Evolutionary conservation across 1,284 basidiomycete species (phyloP), one percentile per base, ranked within the genome.

Genomic region (Volvariella surrecta): DNA sequence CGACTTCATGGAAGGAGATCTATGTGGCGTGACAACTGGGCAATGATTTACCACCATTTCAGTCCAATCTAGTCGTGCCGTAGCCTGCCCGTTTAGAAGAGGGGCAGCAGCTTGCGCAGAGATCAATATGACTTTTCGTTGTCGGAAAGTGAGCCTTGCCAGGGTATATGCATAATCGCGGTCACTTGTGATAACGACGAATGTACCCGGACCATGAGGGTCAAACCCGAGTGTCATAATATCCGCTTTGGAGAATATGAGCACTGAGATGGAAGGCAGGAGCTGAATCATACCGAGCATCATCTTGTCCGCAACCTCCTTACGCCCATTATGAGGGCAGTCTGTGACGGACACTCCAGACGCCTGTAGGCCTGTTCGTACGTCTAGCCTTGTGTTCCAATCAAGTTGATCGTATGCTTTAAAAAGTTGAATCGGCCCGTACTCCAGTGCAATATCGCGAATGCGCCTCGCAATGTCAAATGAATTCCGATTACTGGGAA

Each of bases 211-310:
- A 11, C 61, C 52, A 2, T 70, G 66, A 45, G 71, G 70, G 59
- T 81, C 78, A 45, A 78, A 70, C 1, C 74, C 76, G 55, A 72
- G 71, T 1, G 70, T 63, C 44, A 81, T 57, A 70, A 81, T 78
- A 51, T 82, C 79, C 20, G 75, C 76, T 78, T 45, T 10, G n/a
- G 17, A 28, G 40, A 31, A 32, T 38, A 39, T 15, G 7, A 15
- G 9, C 15, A 31, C 9, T 31, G 9, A 31, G n/a, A n/a, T n/a
- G n/a, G 30, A 9, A 31, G 30, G 15, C 9, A 9, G 9, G 30
- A 31, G 7, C 20, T 32, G 9, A 11, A 32, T 54, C 56, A 42
- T 44, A 71, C 70, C 69, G 24, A 71, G 60, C 20, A 74, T 68
- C 71, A 74, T 74, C 48, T 70, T 71, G 53, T 74, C 71, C 21